Conservation (phyloP, 192 early-diverging fungal species). For the Podila epicladia region DNA sequence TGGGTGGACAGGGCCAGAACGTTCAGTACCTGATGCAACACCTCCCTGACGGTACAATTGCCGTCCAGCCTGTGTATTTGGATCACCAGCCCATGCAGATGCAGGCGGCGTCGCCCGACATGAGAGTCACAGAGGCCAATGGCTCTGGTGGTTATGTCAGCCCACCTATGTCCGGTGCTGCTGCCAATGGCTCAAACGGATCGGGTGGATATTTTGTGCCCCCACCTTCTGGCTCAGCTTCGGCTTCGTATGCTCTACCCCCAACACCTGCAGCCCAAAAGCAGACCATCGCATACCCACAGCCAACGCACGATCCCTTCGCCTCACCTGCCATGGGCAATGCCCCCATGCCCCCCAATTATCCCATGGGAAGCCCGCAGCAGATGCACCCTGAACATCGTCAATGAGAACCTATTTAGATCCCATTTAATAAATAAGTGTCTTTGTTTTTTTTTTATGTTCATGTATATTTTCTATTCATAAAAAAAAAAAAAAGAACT, state of each 20-base stretch:
- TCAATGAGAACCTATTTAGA: no score
- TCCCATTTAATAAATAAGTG: no score
- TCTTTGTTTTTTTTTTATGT: no score
- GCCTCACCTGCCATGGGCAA: constrained; percentile 19
- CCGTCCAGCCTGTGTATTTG: constrained; percentile 44
- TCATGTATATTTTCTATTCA: no score
- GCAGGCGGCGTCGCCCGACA: constrained; percentile 19
- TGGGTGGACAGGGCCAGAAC: constrained; percentile 34
- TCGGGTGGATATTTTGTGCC: constrained; percentile 12
- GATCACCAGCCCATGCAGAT: constrained; percentile 32
- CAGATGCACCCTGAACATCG: neutral
- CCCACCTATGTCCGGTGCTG: constrained; percentile 5
- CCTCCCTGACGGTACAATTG: constrained; percentile 43
- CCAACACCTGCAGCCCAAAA: neutral
- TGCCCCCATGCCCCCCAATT: constrained; percentile 22
- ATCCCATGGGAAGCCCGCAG: neutral
- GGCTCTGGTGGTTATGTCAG: constrained; percentile 15
- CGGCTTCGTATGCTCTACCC: constrained; percentile 5
- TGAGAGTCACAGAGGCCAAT: constrained; percentile 1
- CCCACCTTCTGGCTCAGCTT: neutral
- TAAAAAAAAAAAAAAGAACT: no score
- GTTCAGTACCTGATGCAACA: constrained; percentile 51
- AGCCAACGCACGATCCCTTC: constrained; percentile 28
- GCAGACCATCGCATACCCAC: constrained; percentile 11
- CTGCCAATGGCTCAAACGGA: neutral